Base-by-base conservation (phyloP, 176 grass and related monocot species). In the Carex littledalei region DNA sequence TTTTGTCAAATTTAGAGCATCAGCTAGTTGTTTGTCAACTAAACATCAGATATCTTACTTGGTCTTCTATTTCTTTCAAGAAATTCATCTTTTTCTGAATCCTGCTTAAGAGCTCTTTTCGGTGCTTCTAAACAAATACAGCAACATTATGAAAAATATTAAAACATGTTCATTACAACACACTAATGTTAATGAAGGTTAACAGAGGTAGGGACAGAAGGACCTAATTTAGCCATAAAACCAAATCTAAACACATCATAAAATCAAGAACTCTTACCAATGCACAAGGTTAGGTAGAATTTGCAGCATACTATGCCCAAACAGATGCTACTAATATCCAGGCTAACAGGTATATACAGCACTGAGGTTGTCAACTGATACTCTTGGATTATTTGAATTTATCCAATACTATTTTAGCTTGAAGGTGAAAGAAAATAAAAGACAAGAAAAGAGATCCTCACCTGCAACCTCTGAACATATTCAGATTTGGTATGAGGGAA, bases 31-130 rank as follows among this genome's bases (percentile, higher is more conserved):
- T 13, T 77, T 77, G 21, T 77, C 20, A 55, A 77, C 49, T 54
- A 15, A 73, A 13, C 31, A 8, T 86, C 24, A 89, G 85, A 79
- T 10, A 87, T 12, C 79, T 94, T 85, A 96, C 97, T 88, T 99
- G 94, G 71, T 95, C 81, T 88, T 96, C 91, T 34, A 96, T 85
- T 87, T 96, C 97, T 87, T 91, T 84, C 29, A 96, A 86, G 78
- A 92, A 92, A 71, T 63, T 91, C 43, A 65, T 92, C 86, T 96
- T 99, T 87, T 90, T 85, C 86, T 92, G 88, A 66, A 99, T 85
- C 71, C 76, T 99, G 37, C 64, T 84, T 50, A 87, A 59, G 20
- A 91, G 81, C 67, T 96, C 88, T 81, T 67, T 89, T 66, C 61
- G 78, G 69, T 77, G 86, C 83, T 99, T 91, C 97, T 94, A 81